phyloP scores from a whole-genome alignment of 2,329 filamentous ascomycete species.

The Curvularia hawaiiensis region DNA sequence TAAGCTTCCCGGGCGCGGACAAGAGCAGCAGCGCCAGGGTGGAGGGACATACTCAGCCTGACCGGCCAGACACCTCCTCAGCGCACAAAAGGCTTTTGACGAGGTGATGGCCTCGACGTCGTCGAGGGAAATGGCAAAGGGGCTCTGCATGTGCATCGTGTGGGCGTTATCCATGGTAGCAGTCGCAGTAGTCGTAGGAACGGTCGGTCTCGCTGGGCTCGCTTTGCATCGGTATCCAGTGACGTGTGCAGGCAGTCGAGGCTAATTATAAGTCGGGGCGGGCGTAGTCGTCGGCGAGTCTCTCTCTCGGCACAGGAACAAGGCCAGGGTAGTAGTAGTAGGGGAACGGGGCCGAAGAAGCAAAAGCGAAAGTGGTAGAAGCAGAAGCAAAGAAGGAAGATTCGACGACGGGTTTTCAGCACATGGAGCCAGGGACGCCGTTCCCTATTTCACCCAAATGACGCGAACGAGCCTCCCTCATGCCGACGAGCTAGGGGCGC shows the following conservation, averaged over 20 bases:
- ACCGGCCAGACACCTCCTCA: slow-evolving; percentile 50
- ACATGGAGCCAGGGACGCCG: slow-evolving; percentile 8
- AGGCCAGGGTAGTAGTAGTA: not conserved
- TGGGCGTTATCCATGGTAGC: slow-evolving; percentile 10
- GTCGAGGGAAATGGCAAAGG: slow-evolving; percentile 51
- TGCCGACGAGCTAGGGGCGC: slow-evolving; percentile 7
- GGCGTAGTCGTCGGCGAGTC: not conserved
- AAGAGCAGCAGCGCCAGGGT: slow-evolving; percentile 2
- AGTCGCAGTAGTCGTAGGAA: not conserved
- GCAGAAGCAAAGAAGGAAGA: slow-evolving; percentile 8
- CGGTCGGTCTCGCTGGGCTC: not conserved
- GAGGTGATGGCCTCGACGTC: slow-evolving; percentile 48
- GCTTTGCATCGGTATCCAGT: slow-evolving; percentile 15
- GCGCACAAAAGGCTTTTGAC: slow-evolving; percentile 51
- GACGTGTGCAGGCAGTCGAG: not conserved
- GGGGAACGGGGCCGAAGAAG: not conserved
- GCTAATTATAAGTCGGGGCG: not conserved
- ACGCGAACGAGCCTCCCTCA: slow-evolving; percentile 19
- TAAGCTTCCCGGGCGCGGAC: slow-evolving; percentile 9
- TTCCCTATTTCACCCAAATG: slow-evolving; percentile 28
- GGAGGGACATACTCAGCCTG: slow-evolving; percentile 46
- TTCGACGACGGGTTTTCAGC: slow-evolving; percentile 1
- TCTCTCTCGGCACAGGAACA: not conserved
- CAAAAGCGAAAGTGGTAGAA: not conserved
- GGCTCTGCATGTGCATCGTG: slow-evolving; percentile 37